A percentile compares a stretch with the other conserved stretches of the same genome.
Evolutionary conservation across 352 stramenopile species (phyloP).

Genomic region (Aphanomyces stellatus): DNA sequence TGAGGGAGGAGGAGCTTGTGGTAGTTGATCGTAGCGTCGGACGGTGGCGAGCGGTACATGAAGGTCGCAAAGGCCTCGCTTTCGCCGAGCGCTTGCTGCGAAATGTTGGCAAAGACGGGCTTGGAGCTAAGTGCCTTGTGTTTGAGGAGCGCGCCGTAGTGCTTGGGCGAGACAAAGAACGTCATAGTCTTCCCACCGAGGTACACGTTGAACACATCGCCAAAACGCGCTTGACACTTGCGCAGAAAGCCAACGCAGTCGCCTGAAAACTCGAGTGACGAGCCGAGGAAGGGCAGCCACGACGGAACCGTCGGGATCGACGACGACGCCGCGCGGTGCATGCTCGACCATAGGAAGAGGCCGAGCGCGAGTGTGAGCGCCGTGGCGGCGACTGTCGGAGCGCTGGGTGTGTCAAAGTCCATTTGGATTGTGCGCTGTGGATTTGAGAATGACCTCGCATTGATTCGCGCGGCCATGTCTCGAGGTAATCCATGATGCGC

Average conservation of each 20-base stretch:
- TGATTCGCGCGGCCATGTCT: no score
- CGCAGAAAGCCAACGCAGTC: conserved; percentile 9
- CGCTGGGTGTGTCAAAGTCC: no score
- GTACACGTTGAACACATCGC: conserved; percentile 7
- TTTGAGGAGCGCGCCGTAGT: background rate
- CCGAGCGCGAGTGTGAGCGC: background rate
- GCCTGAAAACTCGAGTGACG: background rate
- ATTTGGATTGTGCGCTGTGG: no score
- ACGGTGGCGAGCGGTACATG: background rate
- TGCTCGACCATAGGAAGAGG: background rate
- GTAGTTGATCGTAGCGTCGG: background rate
- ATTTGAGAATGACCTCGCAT: no score
- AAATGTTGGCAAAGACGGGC: background rate
- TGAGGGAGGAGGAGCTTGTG: background rate
- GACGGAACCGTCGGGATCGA: background rate
- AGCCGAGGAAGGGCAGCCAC: conserved; percentile 17
- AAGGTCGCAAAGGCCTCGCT: background rate
- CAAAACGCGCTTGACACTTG: background rate
- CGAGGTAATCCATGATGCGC: no score
- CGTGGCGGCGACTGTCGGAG: background rate
- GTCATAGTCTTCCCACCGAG: conserved; percentile 10
- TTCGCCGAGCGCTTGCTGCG: background rate
- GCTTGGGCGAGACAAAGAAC: conserved; percentile 15
- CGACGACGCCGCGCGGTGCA: background rate
- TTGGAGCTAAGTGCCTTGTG: conserved; percentile 6